Conservation (phyloP, 2,329 filamentous ascomycete genomes). For the Didymella segeticola region DNA sequence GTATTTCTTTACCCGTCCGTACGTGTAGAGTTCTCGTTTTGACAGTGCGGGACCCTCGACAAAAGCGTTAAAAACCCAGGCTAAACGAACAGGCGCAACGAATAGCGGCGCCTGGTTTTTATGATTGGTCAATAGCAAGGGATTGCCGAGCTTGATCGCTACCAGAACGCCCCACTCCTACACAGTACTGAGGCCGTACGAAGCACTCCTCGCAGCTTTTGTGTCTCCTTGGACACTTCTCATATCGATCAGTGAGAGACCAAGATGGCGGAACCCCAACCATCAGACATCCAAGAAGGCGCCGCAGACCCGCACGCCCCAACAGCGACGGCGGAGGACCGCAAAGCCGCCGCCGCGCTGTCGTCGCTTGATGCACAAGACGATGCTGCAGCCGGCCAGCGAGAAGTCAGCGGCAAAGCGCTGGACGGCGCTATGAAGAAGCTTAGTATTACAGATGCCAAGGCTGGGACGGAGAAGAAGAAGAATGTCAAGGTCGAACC, state of each 20-base stretch:
- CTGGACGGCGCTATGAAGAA: conserved; percentile 75
- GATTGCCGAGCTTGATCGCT: conserved; percentile 12
- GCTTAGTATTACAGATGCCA: conserved; percentile 55
- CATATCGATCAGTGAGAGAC: conserved; percentile 3
- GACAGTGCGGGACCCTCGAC: conserved; percentile 2
- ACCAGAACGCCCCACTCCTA: conserved; percentile 19
- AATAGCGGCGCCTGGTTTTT: conserved; percentile 25
- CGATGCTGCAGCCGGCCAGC: conserved; percentile 57
- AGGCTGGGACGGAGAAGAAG: conserved; percentile 55
- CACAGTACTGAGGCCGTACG: neutral
- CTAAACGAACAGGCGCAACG: conserved; percentile 1
- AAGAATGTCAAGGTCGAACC: conserved; percentile 74
- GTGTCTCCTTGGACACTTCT: no score
- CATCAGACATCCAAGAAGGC: conserved; percentile 64
- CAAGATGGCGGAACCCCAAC: conserved; percentile 69
- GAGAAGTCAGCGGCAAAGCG: conserved; percentile 72
- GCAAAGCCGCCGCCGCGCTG: conserved; percentile 77
- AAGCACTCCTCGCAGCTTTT: neutral
- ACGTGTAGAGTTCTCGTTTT: conserved; percentile 9
- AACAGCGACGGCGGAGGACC: conserved; percentile 72
- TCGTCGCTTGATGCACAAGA: conserved; percentile 69
- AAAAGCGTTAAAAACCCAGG: conserved; percentile 1
- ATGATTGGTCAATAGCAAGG: conserved; percentile 22
- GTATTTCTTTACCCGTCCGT: neutral
- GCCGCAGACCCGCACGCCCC: conserved; percentile 56